These are phyloP conservation scores for Pichia sp. DNA, from an alignment of 1,139 yeast genomes.

Conservation along the genomic window DNA sequence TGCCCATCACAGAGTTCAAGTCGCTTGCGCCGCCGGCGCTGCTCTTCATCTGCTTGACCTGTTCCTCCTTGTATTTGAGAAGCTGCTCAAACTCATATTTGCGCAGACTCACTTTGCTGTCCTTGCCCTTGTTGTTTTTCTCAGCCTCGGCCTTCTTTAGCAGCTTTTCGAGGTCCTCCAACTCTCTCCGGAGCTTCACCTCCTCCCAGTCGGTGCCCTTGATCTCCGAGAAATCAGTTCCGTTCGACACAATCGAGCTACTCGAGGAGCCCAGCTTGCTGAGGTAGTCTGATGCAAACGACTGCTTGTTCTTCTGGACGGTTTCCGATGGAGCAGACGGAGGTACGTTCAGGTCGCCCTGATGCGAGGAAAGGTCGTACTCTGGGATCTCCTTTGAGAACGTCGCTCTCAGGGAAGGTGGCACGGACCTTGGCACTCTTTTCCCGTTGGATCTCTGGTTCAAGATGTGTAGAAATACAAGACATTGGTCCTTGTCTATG, in stretches of 20 bases:
- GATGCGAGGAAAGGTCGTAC: slow-evolving; percentile 58
- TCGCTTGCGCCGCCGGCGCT: slow-evolving; percentile 26
- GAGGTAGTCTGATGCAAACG: slow-evolving; percentile 46
- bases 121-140: slow-evolving; percentile 41
- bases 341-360: slow-evolving; percentile 38
- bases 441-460: slow-evolving; percentile 87
- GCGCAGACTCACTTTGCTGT: slow-evolving; percentile 36
- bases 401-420: slow-evolving; percentile 87
- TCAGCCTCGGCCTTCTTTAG: slow-evolving; percentile 57
- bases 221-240: slow-evolving; percentile 38
- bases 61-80: slow-evolving; percentile 64
- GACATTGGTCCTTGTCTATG: slow-evolving; percentile 90
- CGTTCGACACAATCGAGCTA: slow-evolving; percentile 21
- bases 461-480: slow-evolving; percentile 83
- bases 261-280: slow-evolving; percentile 39
- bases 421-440: slow-evolving; percentile 84
- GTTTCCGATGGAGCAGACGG: not conserved
- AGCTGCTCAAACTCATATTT: slow-evolving; percentile 81
- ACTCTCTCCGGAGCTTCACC: slow-evolving; percentile 73
- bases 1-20: slow-evolving; percentile 46
- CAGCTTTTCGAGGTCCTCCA: slow-evolving; percentile 64
- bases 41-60: slow-evolving; percentile 33
- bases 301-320: slow-evolving; percentile 32
- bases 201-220: slow-evolving; percentile 89
- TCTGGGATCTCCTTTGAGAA: slow-evolving; percentile 82